A percentile compares a stretch with the other conserved stretches of the same genome.
Evolutionary conservation across 169 alveolate genomes (phyloP).

Genomic region (Ichthyophthirius multifiliis): DNA sequence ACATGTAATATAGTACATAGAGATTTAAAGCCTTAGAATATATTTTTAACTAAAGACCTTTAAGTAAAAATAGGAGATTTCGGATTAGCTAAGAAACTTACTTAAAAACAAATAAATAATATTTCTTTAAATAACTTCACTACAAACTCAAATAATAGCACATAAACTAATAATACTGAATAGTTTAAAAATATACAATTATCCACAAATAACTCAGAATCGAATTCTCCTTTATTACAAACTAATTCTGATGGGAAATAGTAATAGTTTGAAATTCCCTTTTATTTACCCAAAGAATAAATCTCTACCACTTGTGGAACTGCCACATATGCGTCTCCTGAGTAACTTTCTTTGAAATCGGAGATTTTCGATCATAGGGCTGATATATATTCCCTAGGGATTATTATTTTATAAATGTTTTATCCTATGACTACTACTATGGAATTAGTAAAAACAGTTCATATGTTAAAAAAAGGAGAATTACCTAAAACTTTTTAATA

Average conservation of each 20-base stretch:
- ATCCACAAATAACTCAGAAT: neutral
- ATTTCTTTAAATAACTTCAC: too few species aligned
- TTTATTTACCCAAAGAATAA: neutral
- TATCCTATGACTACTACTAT: slow-evolving; percentile 21
- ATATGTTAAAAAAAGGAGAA: slow-evolving; percentile 22
- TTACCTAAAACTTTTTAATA: slow-evolving; percentile 7
- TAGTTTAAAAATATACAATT: neutral
- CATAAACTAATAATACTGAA: too few species aligned
- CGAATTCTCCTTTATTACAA: neutral
- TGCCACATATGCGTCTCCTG: slow-evolving; percentile 18
- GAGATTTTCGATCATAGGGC: slow-evolving; percentile 27
- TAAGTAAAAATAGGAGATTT: slow-evolving; percentile 27
- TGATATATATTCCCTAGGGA: slow-evolving; percentile 28
- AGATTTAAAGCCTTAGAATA: slow-evolving; percentile 24
- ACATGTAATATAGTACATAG: slow-evolving; percentile 11
- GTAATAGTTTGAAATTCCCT: neutral
- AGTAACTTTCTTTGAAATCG: neutral
- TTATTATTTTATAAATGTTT: slow-evolving; percentile 19
- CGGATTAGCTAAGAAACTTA: slow-evolving; percentile 10
- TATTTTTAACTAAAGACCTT: slow-evolving; percentile 9
- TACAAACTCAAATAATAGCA: too few species aligned
- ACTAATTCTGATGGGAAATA: neutral
- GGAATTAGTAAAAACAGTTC: slow-evolving; percentile 8
- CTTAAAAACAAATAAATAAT: too few species aligned
- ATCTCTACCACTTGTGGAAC: slow-evolving; percentile 5